phyloP scores from a whole-genome alignment of 352 stramenopile species.

The Phytophthora ohioensis region DNA sequence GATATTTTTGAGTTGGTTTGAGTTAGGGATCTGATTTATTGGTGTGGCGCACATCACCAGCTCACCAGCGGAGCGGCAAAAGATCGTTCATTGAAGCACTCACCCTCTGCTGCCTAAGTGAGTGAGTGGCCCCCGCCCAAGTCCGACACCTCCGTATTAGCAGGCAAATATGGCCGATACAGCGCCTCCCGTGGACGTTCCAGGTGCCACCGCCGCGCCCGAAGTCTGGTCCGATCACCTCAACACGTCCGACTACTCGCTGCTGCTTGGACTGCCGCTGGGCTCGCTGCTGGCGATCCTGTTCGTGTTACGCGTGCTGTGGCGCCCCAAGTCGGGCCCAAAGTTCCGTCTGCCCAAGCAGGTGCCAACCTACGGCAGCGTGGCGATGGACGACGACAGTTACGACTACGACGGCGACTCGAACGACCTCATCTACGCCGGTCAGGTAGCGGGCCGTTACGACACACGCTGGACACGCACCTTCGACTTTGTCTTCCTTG shows the following conservation, averaged over 20 bases:
- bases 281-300: constrained; percentile 64
- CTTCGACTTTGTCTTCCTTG: constrained; percentile 85
- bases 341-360: constrained; percentile 86
- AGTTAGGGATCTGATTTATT: constrained; percentile 45
- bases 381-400: constrained; percentile 65
- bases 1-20: constrained; percentile 28
- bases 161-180: constrained; percentile 22
- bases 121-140: not conserved
- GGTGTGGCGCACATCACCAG: constrained; percentile 31
- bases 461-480: constrained; percentile 86
- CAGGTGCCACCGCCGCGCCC: constrained; percentile 4
- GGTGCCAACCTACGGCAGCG: constrained; percentile 81
- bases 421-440: constrained; percentile 87
- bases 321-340: constrained; percentile 70
- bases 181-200: constrained; percentile 1
- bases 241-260: constrained; percentile 60
- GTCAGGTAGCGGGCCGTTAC: constrained; percentile 80
- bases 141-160: not conserved
- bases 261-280: constrained; percentile 73
- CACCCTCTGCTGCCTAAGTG: constrained; percentile 9
- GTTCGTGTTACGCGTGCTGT: constrained; percentile 77
- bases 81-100: constrained; percentile 33
- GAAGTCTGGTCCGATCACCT: constrained; percentile 74
- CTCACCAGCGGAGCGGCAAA: too few relatives aligned
- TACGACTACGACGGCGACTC: constrained; percentile 85